Evolutionary conservation across 1,139 yeast species (phyloP).

Genomic region (Pneumocystis oryctolagi): DNA sequence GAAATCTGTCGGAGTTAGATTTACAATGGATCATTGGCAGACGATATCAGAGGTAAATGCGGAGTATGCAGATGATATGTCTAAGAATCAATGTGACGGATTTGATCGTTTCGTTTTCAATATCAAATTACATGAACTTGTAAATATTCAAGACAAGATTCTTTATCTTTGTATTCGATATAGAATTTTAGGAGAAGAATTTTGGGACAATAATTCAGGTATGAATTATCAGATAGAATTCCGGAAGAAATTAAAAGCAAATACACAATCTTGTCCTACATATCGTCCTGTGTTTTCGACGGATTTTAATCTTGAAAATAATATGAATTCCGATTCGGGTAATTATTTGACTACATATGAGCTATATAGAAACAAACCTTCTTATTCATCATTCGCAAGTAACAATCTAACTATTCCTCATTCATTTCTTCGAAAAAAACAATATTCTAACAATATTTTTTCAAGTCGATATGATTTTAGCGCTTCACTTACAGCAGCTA

Average conservation of each 20-base stretch:
- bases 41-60: conserved; percentile 60
- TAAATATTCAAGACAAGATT: conserved; percentile 24
- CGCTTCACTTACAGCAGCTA: conserved; percentile 10
- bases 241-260: conserved; percentile 12
- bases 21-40: conserved; percentile 58
- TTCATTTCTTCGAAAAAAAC: not conserved
- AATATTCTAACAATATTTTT: not conserved
- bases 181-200: conserved; percentile 35
- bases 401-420: not conserved
- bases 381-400: not conserved
- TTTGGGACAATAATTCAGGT: conserved; percentile 62
- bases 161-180: conserved; percentile 47
- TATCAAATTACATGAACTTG: conserved; percentile 27
- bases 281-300: conserved; percentile 5
- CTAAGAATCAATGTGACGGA: conserved; percentile 25
- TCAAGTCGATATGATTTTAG: conserved; percentile 11
- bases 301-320: conserved; percentile 3
- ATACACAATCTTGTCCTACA: conserved; percentile 4
- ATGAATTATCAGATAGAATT: conserved; percentile 46
- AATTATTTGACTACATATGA: not conserved
- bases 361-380: not conserved
- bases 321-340: not conserved
- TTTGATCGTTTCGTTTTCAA: conserved; percentile 34
- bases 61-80: conserved; percentile 43
- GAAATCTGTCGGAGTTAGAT: conserved; percentile 47